Percentiles rank a stretch among this genome's conserved stretches.
These are phyloP conservation scores for Hippophae gyantsensis DNA, from an alignment of 306 rosid species.

Conservation along the genomic window DNA sequence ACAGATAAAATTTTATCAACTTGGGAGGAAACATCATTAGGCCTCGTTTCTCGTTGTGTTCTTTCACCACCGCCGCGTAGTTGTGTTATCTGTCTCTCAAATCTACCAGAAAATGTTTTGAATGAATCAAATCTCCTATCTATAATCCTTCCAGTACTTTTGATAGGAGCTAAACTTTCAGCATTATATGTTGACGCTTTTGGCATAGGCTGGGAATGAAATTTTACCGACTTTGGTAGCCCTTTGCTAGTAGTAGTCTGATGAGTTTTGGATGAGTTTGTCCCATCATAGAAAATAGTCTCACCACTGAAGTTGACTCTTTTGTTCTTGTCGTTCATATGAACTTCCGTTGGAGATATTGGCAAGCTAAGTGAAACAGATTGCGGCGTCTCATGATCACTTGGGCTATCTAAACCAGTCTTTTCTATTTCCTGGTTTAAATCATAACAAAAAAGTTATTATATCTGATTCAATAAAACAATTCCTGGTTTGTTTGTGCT, in stretches of 20 bases:
- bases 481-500: too few species aligned
- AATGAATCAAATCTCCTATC: slow-evolving; percentile 68
- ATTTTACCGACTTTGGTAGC: slow-evolving; percentile 28
- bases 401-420: slow-evolving; percentile 13
- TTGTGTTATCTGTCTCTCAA: slow-evolving; percentile 58
- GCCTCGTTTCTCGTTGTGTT: slow-evolving; percentile 12
- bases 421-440: slow-evolving; percentile 35
- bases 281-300: slow-evolving; percentile 14
- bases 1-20: slow-evolving; percentile 43
- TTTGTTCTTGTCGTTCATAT: slow-evolving; percentile 15
- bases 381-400: slow-evolving; percentile 25
- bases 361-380: slow-evolving; percentile 83
- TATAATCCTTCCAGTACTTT: slow-evolving; percentile 26
- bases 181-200: slow-evolving; percentile 7
- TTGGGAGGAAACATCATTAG: slow-evolving; percentile 18
- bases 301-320: slow-evolving; percentile 36
- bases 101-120: slow-evolving; percentile 70
- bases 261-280: slow-evolving; percentile 4
- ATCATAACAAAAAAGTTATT: neutral
- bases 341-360: slow-evolving; percentile 29
- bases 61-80: slow-evolving; percentile 38
- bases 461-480: neutral
- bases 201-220: slow-evolving; percentile 68
- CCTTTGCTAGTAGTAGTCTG: slow-evolving; percentile 9
- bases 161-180: slow-evolving; percentile 16